Evolutionary conservation across 495 filamentous ascomycete species (phyloP), one percentile per base, ranked within the genome.

Genomic region (Aspergillus carlsbadensis): DNA sequence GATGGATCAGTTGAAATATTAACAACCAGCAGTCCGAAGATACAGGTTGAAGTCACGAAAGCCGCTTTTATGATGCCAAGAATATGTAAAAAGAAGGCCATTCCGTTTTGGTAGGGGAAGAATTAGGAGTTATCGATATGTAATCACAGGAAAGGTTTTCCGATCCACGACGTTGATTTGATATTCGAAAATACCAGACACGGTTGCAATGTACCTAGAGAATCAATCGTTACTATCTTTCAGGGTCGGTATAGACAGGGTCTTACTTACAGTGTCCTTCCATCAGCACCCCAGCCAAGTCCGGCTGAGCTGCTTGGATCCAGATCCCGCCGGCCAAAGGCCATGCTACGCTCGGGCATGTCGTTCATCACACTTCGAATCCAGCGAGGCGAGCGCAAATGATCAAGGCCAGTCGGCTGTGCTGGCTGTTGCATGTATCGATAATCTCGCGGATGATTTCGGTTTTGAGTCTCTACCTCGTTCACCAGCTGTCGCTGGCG

Each of bases 121-220:
- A n/a, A 42, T 39, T 21, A 29, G 37, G 20, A 29, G 14, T 82
- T 60, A 91, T 51, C 86, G 76, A 57, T 81, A 78, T 20, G 73
- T 71, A 37, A 87, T 72, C 31, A 78, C 77, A 22, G 88, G 87
- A 62, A 84, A 88, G 5, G 80, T 77, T 68, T 83, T 88, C 54
- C 88, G 78, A 46, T 82, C 80, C n/a, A 77, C 65, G 18, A 84
- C 64, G 63, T 92, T 87, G 52, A 91, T 74, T 20, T 78, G 78
- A 57, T 84, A 88, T 68, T 91, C 86, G 56, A 88, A 86, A 15
- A 92, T 87, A 17, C 89, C 89, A 46, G 87, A 79, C 50, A 88
- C 78, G 3, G 87, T 87, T n/a, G 81, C 89, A 61, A 89, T 77
- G 59, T 85, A 91, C 56, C 89, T 90, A 54, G 14, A 26, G 15